A percentile compares a stretch with the other conserved stretches of the same genome.
Conservation (phyloP, 1,284 basidiomycete species). For the Porogramme epimiltina region DNA sequence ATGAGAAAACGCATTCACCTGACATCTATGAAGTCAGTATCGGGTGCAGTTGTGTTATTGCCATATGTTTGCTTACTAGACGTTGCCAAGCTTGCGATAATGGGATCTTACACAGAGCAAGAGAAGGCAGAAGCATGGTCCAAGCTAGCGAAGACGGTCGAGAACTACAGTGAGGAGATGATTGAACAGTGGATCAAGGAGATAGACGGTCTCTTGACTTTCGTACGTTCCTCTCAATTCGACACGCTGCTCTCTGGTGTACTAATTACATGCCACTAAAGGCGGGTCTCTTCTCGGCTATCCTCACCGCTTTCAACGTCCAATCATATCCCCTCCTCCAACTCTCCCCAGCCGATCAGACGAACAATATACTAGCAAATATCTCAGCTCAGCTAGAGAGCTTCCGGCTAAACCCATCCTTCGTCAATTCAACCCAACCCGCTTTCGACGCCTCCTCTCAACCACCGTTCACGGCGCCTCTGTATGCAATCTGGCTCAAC, state of each 20-base stretch:
- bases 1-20: too few relatives aligned
- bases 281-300: constrained; percentile 2
- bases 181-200: background rate
- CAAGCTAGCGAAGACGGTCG: background rate
- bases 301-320: constrained; percentile 2
- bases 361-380: background rate
- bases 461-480: too few relatives aligned
- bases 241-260: background rate
- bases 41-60: too few relatives aligned
- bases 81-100: too few relatives aligned
- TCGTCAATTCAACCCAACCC: background rate
- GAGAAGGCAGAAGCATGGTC: too few relatives aligned
- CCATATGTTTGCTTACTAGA: too few relatives aligned
- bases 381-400: background rate
- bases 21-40: too few relatives aligned
- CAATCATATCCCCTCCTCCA: constrained; percentile 1
- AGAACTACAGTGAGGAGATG: background rate
- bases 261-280: background rate
- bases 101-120: too few relatives aligned
- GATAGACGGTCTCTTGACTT: background rate
- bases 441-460: too few relatives aligned
- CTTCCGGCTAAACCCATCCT: background rate
- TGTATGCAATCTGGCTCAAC: too few relatives aligned
- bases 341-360: background rate
- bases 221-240: background rate